phyloP scores from a whole-genome alignment of 345 rosid genomes.

The Citrus reticulata region DNA sequence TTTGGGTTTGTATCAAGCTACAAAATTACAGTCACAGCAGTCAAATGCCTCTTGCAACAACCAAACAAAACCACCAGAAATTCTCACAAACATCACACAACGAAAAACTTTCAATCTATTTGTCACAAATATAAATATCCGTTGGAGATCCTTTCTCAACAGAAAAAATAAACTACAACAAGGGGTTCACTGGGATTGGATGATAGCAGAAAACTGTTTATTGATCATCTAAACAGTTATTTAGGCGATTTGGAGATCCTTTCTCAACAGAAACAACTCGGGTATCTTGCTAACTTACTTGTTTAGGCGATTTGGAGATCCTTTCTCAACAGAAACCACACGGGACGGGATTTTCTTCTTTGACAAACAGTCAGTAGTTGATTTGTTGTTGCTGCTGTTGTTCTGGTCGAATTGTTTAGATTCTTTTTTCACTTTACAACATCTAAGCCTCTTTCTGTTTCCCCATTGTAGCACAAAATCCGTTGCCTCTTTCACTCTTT shows the following conservation, averaged over 20 bases:
- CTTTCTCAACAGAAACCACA: constrained; percentile 41
- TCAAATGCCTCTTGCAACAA: not conserved
- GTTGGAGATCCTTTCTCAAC: too few species aligned
- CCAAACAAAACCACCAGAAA: not conserved
- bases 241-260: too few species aligned
- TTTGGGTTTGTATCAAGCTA: not conserved
- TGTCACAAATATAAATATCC: not conserved
- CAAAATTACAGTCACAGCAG: not conserved
- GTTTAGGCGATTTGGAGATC: constrained; percentile 44
- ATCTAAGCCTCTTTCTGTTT: constrained; percentile 75
- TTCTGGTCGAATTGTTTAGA: constrained; percentile 34
- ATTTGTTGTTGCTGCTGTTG: constrained; percentile 30
- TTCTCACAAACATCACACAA: not conserved
- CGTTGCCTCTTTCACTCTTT: constrained; percentile 45
- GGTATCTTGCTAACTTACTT: constrained; percentile 36
- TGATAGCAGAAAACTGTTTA: too few species aligned
- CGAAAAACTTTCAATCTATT: not conserved
- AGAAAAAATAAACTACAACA: too few species aligned
- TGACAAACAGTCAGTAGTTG: constrained; percentile 39
- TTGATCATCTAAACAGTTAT: too few species aligned
- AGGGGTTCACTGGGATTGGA: too few species aligned
- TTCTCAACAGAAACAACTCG: too few species aligned
- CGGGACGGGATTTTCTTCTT: constrained; percentile 57
- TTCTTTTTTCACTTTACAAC: constrained; percentile 71
- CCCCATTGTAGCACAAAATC: constrained; percentile 97